A percentile compares a stretch with the other conserved stretches of the same genome.
Conservation (phyloP, 257 asterid genomes). For the Salvia hispanica region DNA sequence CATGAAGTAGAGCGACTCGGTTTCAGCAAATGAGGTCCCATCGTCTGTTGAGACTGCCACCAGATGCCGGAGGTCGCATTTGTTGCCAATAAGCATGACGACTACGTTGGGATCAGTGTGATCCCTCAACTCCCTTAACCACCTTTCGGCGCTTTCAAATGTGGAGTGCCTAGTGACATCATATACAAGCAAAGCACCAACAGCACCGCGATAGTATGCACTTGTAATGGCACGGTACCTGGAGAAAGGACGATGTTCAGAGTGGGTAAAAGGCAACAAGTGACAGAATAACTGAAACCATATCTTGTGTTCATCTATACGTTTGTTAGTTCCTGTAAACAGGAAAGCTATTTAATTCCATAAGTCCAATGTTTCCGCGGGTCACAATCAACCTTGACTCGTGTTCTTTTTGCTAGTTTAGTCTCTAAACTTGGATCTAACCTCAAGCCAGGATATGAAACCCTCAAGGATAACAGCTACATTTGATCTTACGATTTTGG, state of each 20-base stretch:
- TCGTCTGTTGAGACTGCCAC: conserved; percentile 78
- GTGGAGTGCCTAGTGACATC: conserved; percentile 84
- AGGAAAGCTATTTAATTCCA: conserved; percentile 5
- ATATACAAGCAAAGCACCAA: conserved; percentile 80
- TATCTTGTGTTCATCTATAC: no score
- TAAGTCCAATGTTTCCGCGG: neutral
- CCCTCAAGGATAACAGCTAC: neutral
- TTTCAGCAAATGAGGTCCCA: conserved; percentile 73
- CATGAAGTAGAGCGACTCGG: conserved; percentile 80
- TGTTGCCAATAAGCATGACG: conserved; percentile 84
- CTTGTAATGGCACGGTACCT: conserved; percentile 92
- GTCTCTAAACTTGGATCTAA: conserved; percentile 4
- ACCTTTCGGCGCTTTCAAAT: conserved; percentile 71
- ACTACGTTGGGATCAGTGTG: conserved; percentile 85
- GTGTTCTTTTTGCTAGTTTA: neutral
- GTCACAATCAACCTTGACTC: neutral
- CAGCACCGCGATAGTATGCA: conserved; percentile 89
- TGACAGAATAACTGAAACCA: neutral
- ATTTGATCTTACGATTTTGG: neutral
- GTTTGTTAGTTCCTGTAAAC: neutral
- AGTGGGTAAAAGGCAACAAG: conserved; percentile 1
- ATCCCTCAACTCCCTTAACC: conserved; percentile 73
- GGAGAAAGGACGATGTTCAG: conserved; percentile 10
- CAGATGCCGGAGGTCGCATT: conserved; percentile 79
- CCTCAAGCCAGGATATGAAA: neutral